Conservation (phyloP, 352 stramenopile genomes). For the Globisporangium solare region DNA sequence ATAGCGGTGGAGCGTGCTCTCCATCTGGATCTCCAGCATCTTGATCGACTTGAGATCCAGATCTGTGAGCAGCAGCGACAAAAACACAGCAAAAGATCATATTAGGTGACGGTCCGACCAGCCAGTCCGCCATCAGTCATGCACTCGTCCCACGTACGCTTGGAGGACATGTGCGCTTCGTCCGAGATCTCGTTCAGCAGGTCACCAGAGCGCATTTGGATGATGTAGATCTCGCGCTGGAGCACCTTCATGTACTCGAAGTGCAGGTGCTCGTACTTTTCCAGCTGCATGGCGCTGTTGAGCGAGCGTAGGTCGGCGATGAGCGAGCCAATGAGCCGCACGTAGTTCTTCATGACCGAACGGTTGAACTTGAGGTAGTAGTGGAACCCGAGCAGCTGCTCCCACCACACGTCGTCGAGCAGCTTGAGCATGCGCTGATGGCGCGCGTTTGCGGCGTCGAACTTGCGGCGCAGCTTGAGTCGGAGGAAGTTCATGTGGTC, state of each 20-base stretch:
- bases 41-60: conserved; percentile 44
- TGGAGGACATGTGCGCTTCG: conserved; percentile 45
- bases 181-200: conserved; percentile 65
- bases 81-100: background rate
- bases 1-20: conserved; percentile 59
- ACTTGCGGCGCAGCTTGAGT: conserved; percentile 70
- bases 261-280: conserved; percentile 70
- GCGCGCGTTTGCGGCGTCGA: conserved; percentile 41
- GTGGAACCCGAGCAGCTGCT: conserved; percentile 73
- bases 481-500: conserved; percentile 81
- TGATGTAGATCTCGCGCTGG: conserved; percentile 79
- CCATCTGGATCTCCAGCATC: conserved; percentile 61
- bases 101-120: background rate
- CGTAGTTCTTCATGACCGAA: conserved; percentile 63
- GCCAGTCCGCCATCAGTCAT: background rate
- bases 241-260: conserved; percentile 75
- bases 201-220: conserved; percentile 59
- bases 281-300: conserved; percentile 76
- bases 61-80: conserved; percentile 17
- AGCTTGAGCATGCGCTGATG: conserved; percentile 56
- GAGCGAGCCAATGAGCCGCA: conserved; percentile 56
- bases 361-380: conserved; percentile 64
- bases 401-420: conserved; percentile 76
- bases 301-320: conserved; percentile 62
- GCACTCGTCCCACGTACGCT: conserved; percentile 25